A percentile compares a stretch with the other conserved stretches of the same genome.
Evolutionary conservation across 1,284 basidiomycete genomes (phyloP).

Genomic region (Irpex rosettiformis): DNA sequence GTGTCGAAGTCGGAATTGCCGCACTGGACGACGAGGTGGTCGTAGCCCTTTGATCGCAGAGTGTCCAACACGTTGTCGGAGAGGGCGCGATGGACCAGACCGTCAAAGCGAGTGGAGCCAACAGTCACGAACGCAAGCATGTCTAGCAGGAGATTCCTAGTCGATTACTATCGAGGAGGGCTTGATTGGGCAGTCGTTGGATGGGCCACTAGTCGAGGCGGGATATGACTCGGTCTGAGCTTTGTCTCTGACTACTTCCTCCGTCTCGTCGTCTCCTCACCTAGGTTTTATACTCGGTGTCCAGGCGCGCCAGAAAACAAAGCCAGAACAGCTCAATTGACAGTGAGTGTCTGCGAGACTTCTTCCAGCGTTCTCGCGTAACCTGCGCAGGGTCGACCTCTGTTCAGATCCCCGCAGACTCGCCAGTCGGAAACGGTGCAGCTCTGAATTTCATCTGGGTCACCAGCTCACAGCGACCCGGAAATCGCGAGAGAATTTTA

Average conservation of each 20-base stretch:
- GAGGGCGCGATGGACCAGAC: conserved; percentile 64
- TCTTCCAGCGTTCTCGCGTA: not conserved
- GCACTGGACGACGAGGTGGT: conserved; percentile 67
- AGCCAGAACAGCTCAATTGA: not conserved
- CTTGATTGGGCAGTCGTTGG: not conserved
- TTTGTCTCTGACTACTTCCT: not conserved
- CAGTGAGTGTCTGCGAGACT: not conserved
- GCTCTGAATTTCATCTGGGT: not conserved
- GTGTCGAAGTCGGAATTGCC: conserved; percentile 44
- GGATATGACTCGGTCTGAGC: not conserved
- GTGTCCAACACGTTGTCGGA: conserved; percentile 51
- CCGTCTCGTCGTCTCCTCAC: not conserved
- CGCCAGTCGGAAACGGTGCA: not conserved
- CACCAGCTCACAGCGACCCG: not conserved
- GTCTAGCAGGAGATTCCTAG: conserved; percentile 12
- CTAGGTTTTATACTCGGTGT: not conserved
- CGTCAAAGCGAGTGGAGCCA: conserved; percentile 86
- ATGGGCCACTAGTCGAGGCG: not conserved
- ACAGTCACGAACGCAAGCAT: conserved; percentile 83
- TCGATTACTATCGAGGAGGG: conserved; percentile 8
- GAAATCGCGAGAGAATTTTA: not conserved
- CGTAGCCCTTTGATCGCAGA: conserved; percentile 55
- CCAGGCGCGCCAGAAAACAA: not conserved
- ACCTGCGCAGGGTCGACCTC: not conserved
- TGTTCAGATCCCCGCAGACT: not conserved